Percentiles rank a stretch among this genome's conserved stretches.
These are phyloP conservation scores for Aspergillus wentii DNA, from an alignment of 495 filamentous ascomycete species.

Conservation along the genomic window DNA sequence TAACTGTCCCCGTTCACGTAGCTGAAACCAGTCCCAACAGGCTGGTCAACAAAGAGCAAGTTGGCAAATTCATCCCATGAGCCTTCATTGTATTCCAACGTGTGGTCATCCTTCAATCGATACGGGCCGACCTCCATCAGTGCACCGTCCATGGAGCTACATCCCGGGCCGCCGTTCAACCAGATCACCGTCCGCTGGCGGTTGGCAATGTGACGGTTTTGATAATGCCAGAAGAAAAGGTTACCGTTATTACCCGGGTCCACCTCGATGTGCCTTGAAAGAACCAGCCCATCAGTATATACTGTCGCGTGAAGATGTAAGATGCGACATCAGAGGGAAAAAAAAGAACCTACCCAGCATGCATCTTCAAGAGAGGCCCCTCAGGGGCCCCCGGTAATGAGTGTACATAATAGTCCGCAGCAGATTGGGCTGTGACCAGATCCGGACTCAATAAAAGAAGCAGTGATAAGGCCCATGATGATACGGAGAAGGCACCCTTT, in stretches of 20 bases:
- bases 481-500: slow-evolving; percentile 12
- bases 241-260: slow-evolving; percentile 79
- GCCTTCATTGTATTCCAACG: slow-evolving; percentile 76
- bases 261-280: slow-evolving; percentile 82
- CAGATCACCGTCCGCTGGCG: slow-evolving; percentile 90
- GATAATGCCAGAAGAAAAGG: slow-evolving; percentile 96
- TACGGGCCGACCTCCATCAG: slow-evolving; percentile 98
- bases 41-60: slow-evolving; percentile 92
- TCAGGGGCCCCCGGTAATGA: slow-evolving; percentile 80
- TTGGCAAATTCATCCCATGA: slow-evolving; percentile 98
- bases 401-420: slow-evolving; percentile 86
- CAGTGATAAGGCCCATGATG: slow-evolving; percentile 24
- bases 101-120: slow-evolving; percentile 70
- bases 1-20: slow-evolving; percentile 86
- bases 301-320: too few species aligned
- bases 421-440: slow-evolving; percentile 44
- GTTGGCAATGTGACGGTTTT: slow-evolving; percentile 93
- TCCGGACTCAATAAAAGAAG: slow-evolving; percentile 17
- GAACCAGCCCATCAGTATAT: too few species aligned
- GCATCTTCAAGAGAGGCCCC: slow-evolving; percentile 86
- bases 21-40: slow-evolving; percentile 93
- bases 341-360: slow-evolving; percentile 81
- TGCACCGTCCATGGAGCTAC: slow-evolving; percentile 94
- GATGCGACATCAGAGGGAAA: too few species aligned
- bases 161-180: slow-evolving; percentile 95